These are phyloP conservation scores for Ophiosphaerella korrae DNA, from an alignment of 2,329 filamentous ascomycete species.

Conservation along the genomic window DNA sequence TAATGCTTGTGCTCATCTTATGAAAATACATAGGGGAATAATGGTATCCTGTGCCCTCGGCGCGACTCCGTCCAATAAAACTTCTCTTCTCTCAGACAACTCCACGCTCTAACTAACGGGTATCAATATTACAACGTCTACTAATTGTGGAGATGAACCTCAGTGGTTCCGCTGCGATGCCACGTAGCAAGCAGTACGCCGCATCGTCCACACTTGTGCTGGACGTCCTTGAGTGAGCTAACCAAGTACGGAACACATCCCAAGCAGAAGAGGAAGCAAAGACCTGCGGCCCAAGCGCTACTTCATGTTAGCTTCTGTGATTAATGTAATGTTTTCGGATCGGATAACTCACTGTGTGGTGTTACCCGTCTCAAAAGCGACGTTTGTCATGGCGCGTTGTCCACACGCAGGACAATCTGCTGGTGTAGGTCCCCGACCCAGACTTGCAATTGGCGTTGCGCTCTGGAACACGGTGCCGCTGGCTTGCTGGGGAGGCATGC, in stretches of 20 bases:
- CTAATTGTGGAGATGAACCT: constrained; percentile 50
- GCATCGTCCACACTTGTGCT: constrained; percentile 56
- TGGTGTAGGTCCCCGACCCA: constrained; percentile 46
- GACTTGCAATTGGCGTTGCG: constrained; percentile 39
- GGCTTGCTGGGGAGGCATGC: constrained; percentile 43
- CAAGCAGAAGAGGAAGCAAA: constrained; percentile 52
- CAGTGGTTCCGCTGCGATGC: constrained; percentile 55
- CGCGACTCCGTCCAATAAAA: too few species aligned
- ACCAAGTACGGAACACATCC: constrained; percentile 58
- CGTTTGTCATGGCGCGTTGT: constrained; percentile 47
- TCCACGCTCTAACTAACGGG: too few species aligned
- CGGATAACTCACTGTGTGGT: constrained; percentile 48
- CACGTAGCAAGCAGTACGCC: constrained; percentile 53
- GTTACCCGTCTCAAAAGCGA: constrained; percentile 44
- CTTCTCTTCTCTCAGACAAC: too few species aligned
- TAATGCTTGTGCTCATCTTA: too few species aligned
- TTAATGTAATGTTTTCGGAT: background rate
- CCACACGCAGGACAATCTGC: constrained; percentile 57
- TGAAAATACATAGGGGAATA: too few species aligned
- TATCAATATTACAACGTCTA: background rate
- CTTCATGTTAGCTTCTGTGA: constrained; percentile 8
- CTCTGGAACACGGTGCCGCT: constrained; percentile 43
- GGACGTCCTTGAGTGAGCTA: constrained; percentile 54
- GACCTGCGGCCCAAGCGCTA: constrained; percentile 53
- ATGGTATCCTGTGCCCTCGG: too few species aligned